Conservation (phyloP, 176 grass and related monocot genomes). For the Aegilops umbellulata region DNA sequence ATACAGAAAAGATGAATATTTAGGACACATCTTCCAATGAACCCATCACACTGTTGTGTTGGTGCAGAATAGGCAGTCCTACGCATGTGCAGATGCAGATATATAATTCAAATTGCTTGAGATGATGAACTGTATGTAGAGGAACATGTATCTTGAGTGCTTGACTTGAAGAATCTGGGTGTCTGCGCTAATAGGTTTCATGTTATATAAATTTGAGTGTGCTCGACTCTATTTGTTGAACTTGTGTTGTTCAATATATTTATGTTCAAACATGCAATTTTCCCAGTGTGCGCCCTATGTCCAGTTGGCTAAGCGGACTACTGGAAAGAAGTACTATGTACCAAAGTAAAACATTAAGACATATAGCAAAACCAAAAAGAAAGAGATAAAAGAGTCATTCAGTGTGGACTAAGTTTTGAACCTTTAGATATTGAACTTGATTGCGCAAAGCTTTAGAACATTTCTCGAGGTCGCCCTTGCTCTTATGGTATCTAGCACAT, state of each 20-base stretch:
- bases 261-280: neutral
- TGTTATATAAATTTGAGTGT: neutral
- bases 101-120: neutral
- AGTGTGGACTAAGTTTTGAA: conserved; percentile 28
- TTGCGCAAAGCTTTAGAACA: conserved; percentile 80
- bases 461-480: conserved; percentile 72
- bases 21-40: neutral
- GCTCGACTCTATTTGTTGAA: neutral
- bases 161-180: neutral
- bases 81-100: neutral
- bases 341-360: neutral
- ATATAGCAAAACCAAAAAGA: neutral
- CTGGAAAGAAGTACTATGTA: neutral
- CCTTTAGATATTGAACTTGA: conserved; percentile 94
- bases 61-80: neutral
- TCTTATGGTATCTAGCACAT: conserved; percentile 82
- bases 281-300: neutral
- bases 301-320: neutral
- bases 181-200: neutral
- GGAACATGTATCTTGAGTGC: neutral
- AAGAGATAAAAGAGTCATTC: neutral
- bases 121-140: neutral
- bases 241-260: neutral
- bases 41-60: neutral
- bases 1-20: too few relatives aligned